Evolutionary conservation across 108 stramenopile genomes (phyloP).

Genomic region (Cyclotella baltica): DNA sequence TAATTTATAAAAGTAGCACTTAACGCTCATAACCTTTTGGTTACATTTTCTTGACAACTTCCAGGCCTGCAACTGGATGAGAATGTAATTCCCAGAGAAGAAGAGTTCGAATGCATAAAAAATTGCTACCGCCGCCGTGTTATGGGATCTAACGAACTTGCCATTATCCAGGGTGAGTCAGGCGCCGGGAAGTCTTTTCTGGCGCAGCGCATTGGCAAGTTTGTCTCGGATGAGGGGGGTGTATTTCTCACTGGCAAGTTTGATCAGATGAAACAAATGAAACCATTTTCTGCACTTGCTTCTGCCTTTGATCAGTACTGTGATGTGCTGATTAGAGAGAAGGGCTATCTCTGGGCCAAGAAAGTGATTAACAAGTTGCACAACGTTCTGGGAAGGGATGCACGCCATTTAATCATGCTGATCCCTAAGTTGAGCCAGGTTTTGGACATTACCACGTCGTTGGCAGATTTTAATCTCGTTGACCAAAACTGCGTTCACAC

Average conservation of each 20-base stretch:
- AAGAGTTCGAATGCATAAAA: slow-evolving; percentile 5
- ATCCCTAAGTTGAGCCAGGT: background rate
- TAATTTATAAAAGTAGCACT: slow-evolving; percentile 24
- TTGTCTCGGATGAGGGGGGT: background rate
- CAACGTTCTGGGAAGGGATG: background rate
- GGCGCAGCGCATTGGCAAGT: background rate
- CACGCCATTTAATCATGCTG: background rate
- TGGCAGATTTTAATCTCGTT: background rate
- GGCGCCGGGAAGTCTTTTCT: background rate
- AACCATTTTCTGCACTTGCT: slow-evolving; percentile 19
- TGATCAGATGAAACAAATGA: slow-evolving; percentile 13
- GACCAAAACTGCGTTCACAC: background rate
- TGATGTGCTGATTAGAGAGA: background rate
- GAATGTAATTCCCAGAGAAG: no score
- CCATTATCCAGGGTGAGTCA: background rate
- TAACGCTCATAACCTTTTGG: no score
- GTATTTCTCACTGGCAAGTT: slow-evolving; percentile 24
- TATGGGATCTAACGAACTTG: background rate
- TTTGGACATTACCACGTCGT: background rate
- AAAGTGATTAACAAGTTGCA: background rate
- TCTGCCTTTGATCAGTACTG: background rate
- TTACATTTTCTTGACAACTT: no score
- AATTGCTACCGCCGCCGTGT: background rate
- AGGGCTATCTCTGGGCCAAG: background rate
- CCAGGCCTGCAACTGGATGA: no score